Evolutionary conservation across 2,329 filamentous ascomycete genomes (phyloP), one percentile per base, ranked within the genome.

Genomic region (Hypoxylon sp.): DNA sequence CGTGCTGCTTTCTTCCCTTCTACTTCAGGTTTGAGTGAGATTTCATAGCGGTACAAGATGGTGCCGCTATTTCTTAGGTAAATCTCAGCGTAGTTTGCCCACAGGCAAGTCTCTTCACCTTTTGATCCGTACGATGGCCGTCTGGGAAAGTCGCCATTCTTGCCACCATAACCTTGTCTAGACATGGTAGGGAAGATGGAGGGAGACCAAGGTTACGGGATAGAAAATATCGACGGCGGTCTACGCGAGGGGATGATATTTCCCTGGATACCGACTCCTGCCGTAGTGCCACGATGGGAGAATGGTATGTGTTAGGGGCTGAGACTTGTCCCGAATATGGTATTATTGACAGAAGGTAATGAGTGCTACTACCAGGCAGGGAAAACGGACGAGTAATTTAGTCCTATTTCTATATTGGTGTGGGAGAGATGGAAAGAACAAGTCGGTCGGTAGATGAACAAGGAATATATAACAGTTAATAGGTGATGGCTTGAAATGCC

Each of bases 51-150:
- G 20, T 54, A 11, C n/a, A 44, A 44, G 6, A 10, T 10, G 20
- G 13, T 20, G 17, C 37, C 8, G 17, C 2, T 27, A 27, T 27
- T 22, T 33, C 13, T 37, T n/a, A 53, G 17, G 2, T 11, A 2
- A 22, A 54, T 35, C 10, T 54, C 50, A 17, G 17, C n/a, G 6
- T 33, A 54, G 31, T 54, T 54, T 11, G 50, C 31, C 50, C 31
- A 40, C 2, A 54, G 50, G 4, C 5, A 4, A 7, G 3, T 27
- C 6, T n/a, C 10, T 1, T 37, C 2, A 17, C 50, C 50, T 2
- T 54, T 14, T 14, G 10, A 37, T 35, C 50, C 50, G 11, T 37
- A 54, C 8, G 30, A n/a, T 14, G 14, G 50, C 6, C 50, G 50
- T 8, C 3, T 7, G 33, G 31, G 40, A 22, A 44, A 44, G 7